Conservation (phyloP, 2,329 filamentous ascomycete species). For the Leptodontidium sp. region DNA sequence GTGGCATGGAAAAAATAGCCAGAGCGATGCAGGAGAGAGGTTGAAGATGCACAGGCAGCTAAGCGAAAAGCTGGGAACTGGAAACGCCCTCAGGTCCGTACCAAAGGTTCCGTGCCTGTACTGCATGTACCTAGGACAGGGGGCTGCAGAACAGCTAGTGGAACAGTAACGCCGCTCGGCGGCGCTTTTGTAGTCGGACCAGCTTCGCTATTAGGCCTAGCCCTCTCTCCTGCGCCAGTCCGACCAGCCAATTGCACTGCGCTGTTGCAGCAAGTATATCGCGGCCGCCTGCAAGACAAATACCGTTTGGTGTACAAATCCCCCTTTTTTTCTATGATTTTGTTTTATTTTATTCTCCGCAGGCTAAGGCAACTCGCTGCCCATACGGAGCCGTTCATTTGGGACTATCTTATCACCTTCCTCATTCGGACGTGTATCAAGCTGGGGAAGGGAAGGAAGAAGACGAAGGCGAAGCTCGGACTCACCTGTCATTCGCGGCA, state of each 20-base stretch:
- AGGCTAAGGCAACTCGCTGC: background rate
- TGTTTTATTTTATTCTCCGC: background rate
- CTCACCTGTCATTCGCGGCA: slow-evolving; percentile 18
- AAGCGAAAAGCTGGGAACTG: background rate
- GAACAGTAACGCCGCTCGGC: background rate
- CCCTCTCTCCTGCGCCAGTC: background rate
- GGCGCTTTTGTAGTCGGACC: background rate
- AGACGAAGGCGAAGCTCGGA: background rate
- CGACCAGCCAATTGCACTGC: background rate
- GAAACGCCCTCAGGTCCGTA: background rate
- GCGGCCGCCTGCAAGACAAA: slow-evolving; percentile 4
- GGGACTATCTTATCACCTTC: slow-evolving; percentile 26
- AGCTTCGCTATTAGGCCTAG: slow-evolving; percentile 6
- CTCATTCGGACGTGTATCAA: background rate
- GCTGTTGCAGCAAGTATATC: background rate
- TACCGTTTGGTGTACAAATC: slow-evolving; percentile 11
- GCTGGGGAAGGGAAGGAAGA: slow-evolving; percentile 9
- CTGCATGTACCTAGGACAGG: background rate
- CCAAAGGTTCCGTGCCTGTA: too few species aligned
- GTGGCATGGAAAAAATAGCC: background rate
- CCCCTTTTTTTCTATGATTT: slow-evolving; percentile 4
- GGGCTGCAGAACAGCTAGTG: background rate
- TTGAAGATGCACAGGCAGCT: background rate
- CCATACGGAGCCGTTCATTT: slow-evolving; percentile 1
- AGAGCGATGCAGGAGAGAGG: background rate